Conservation (phyloP, 176 grass and related monocot genomes). For the Alloteropsis semialata region DNA sequence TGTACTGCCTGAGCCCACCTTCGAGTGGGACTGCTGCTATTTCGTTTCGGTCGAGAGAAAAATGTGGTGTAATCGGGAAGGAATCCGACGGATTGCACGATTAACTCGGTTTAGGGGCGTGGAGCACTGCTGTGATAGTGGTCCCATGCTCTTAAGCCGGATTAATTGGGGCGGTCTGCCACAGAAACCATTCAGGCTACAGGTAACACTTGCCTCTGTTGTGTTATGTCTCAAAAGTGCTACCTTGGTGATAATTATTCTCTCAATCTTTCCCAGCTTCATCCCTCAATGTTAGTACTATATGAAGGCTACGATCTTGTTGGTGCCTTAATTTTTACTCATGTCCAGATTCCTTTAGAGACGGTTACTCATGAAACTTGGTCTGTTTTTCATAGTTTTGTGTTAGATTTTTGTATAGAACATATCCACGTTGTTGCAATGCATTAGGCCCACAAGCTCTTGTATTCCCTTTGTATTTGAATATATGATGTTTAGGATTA, state of each 20-base stretch:
- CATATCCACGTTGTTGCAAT: neutral
- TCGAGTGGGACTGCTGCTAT: too few species aligned
- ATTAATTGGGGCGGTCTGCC: too few species aligned
- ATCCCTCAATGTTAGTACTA: neutral
- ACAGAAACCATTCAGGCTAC: constrained; percentile 97
- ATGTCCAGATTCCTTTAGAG: neutral
- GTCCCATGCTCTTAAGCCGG: too few species aligned
- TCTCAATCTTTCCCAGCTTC: neutral
- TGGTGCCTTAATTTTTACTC: neutral
- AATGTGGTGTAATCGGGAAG: too few species aligned
- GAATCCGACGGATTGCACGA: too few species aligned
- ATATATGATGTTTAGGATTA: neutral
- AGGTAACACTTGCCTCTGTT: constrained; percentile 49
- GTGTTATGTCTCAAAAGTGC: neutral
- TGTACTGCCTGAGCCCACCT: too few species aligned
- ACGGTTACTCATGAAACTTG: constrained; percentile 2
- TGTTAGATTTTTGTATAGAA: neutral
- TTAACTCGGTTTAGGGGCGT: too few species aligned
- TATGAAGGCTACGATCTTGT: too few species aligned
- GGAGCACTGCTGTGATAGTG: too few species aligned
- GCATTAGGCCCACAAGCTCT: neutral
- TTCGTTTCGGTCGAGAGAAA: too few species aligned
- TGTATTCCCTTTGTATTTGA: neutral
- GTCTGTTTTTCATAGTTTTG: neutral
- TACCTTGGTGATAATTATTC: neutral